phyloP scores from a whole-genome alignment of 768 basidiomycete species.

The Boletus rubropictus region DNA sequence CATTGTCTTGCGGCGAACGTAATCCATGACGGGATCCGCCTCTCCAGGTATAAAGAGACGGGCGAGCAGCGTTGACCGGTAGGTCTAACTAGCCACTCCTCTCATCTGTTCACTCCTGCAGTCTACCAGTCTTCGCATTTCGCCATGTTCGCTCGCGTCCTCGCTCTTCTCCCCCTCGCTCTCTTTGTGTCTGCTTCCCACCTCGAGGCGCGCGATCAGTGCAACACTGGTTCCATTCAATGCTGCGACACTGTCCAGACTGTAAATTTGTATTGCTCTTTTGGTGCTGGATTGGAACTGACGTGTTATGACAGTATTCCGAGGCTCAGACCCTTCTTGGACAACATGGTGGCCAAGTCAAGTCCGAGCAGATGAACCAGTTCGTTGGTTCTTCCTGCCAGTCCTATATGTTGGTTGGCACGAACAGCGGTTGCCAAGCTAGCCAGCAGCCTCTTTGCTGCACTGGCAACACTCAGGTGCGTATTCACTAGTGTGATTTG shows the following conservation, averaged over 20 bases:
- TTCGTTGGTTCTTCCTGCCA: background rate
- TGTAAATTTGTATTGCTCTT: background rate
- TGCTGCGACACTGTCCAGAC: slow-evolving; percentile 12
- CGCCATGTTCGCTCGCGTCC: slow-evolving; percentile 16
- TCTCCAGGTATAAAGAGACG: slow-evolving; percentile 11
- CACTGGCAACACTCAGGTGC: background rate
- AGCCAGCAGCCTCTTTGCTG: slow-evolving; percentile 11
- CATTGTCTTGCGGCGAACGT: background rate
- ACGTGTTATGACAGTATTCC: background rate
- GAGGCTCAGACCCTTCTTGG: background rate
- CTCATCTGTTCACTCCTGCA: background rate
- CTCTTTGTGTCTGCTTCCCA: slow-evolving; percentile 7
- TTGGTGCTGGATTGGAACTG: background rate
- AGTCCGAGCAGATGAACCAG: no score
- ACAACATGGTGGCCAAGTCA: no score
- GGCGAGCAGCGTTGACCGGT: background rate
- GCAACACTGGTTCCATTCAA: background rate
- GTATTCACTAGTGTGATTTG: background rate
- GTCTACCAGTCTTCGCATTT: background rate
- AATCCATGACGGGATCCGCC: slow-evolving; percentile 1
- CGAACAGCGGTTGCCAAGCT: background rate
- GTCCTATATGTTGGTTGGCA: background rate
- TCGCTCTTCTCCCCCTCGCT: slow-evolving; percentile 17
- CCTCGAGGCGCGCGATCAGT: slow-evolving; percentile 7
- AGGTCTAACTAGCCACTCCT: background rate